A percentile compares a stretch with the other conserved stretches of the same genome.
These are phyloP conservation scores for Russula sp. DNA, from an alignment of 768 basidiomycete genomes.

Conservation along the genomic window DNA sequence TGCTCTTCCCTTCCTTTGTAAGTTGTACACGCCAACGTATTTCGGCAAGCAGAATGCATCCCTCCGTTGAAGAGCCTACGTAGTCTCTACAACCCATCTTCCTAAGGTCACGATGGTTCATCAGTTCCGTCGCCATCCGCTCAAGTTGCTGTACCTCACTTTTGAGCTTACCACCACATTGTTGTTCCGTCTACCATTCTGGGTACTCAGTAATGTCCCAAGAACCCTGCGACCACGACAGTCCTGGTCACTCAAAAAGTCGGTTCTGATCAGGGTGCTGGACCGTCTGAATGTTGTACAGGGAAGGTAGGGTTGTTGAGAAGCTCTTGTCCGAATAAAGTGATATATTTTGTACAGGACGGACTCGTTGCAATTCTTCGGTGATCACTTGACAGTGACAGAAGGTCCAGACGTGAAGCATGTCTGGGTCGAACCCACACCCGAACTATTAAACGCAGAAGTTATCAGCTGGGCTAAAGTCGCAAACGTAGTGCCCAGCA, in stretches of 20 bases:
- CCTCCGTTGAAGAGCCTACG: background rate
- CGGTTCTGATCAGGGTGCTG: slow-evolving; percentile 6
- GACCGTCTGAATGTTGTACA: background rate
- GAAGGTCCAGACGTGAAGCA: slow-evolving; percentile 17
- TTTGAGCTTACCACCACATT: slow-evolving; percentile 10
- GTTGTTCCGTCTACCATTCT: slow-evolving; percentile 15
- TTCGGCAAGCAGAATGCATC: background rate
- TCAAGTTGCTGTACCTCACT: slow-evolving; percentile 14
- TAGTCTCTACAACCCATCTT: background rate
- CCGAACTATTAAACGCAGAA: slow-evolving; percentile 16
- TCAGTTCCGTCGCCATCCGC: slow-evolving; percentile 14
- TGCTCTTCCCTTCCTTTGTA: background rate
- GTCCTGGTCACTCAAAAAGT: slow-evolving; percentile 9
- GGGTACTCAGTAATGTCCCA: slow-evolving; percentile 7
- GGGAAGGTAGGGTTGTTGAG: background rate
- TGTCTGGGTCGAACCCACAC: slow-evolving; percentile 24
- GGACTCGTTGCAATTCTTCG: slow-evolving; percentile 10
- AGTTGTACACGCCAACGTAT: background rate
- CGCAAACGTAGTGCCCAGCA: slow-evolving; percentile 7
- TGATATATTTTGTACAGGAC: background rate
- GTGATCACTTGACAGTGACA: slow-evolving; percentile 14
- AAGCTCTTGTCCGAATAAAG: background rate
- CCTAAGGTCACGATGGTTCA: slow-evolving; percentile 9
- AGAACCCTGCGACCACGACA: slow-evolving; percentile 8
- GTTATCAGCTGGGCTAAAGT: slow-evolving; percentile 13